These are phyloP conservation scores for Bruguiera sexangula DNA, from an alignment of 345 rosid genomes.

Conservation along the genomic window DNA sequence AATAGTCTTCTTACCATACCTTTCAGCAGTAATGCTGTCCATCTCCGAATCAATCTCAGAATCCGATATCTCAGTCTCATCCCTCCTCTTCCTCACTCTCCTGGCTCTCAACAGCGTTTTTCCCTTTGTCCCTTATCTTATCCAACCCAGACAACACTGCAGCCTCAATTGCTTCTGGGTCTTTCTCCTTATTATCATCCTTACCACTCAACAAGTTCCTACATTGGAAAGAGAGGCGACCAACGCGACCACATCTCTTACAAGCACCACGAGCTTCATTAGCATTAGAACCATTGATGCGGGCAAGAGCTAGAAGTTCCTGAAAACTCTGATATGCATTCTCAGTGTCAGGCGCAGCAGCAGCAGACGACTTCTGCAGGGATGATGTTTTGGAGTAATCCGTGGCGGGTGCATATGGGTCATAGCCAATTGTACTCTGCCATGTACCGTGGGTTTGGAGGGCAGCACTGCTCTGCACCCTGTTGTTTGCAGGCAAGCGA, in stretches of 20 bases:
- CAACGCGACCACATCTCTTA: constrained; percentile 88
- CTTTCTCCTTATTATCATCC: constrained; percentile 67
- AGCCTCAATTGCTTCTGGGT: constrained; percentile 52
- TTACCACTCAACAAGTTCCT: constrained; percentile 78
- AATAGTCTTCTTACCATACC: constrained; percentile 61
- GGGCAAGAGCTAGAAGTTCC: constrained; percentile 81
- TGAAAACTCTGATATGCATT: constrained; percentile 78
- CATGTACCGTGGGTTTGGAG: constrained; percentile 95
- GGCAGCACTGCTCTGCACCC: constrained; percentile 98
- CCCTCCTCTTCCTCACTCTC: constrained; percentile 68
- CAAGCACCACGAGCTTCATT: constrained; percentile 92
- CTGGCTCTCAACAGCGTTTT: constrained; percentile 15
- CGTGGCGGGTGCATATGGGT: constrained; percentile 88
- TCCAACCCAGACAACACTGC: constrained; percentile 69
- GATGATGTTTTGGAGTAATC: constrained; percentile 58
- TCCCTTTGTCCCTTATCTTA: constrained; percentile 63
- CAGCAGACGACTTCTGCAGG: constrained; percentile 35
- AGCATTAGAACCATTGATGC: constrained; percentile 65
- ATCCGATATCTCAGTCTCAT: constrained; percentile 74
- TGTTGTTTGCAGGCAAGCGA: constrained; percentile 98
- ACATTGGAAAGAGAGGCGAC: constrained; percentile 85
- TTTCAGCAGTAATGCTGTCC: constrained; percentile 78
- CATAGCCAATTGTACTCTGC: constrained; percentile 96
- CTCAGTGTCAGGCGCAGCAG: constrained; percentile 55
- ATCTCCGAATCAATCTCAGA: constrained; percentile 82